Base-by-base conservation (phyloP, 2,329 filamentous ascomycete genomes). In the Pezicula carpinea region DNA sequence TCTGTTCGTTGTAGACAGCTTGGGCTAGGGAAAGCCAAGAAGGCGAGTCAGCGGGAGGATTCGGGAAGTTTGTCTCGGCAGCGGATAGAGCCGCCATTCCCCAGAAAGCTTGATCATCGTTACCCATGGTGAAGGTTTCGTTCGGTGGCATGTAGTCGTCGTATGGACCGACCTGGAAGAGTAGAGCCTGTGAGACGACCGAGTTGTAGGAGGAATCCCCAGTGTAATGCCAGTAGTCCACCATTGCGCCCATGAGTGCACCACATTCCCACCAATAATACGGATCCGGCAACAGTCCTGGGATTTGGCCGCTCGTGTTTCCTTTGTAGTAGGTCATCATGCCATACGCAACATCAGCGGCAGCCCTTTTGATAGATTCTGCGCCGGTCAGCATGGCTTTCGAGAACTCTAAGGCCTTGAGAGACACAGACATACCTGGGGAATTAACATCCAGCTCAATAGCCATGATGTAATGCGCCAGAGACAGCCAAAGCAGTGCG, bases 181-280 rank as follows among this genome's bases (percentile, higher is more conserved):
- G 74, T 57, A 95, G 74, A 8, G 78, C 88, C 52, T 86, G 73
- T 33, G 73, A 75, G 15, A 80, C 76, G 34, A 87, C 67, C 6
- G 80, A 68, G 61, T 90, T 90, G 69, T 86, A 92, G 34, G 75
- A 74, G 5, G 73, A 69, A 59, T 92, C 86, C 18, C 81, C 82
- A 0, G 87, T 91, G 62, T 87, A 87, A 61, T 82, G 85, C 86
- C 87, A 93, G 63, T 92, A 93, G 56, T 92, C 85, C 44, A 93
- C 73, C 47, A 93, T 69, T 3, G 83, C 73, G 22, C 78, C 79
- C 18, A 40, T 23, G 70, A 90, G 80, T 74, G 84, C 67, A 87
- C 85, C 87, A 82, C 89, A 78, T 55, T 77, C 73, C 75, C 75
- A 78, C 74, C 74, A 79, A 59, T 75, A 77, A 54, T 76, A 76